Conservation (phyloP, 805 yeast genomes). For the Starmera amethionina region DNA sequence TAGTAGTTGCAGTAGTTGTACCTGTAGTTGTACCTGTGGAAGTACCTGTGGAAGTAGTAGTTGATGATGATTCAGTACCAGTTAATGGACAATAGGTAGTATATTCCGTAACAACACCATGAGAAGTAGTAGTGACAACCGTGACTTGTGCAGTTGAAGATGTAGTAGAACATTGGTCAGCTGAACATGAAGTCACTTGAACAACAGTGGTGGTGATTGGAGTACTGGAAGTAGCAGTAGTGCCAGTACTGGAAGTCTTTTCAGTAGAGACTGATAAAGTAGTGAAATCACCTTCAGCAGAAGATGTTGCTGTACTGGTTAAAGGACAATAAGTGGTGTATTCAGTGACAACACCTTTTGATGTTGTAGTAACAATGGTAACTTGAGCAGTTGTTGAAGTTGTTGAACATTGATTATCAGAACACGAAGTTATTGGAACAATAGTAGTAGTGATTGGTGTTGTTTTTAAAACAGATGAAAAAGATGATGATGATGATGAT, state of each 20-base stretch:
- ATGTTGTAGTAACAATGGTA: slow-evolving; percentile 21
- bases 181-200: slow-evolving; percentile 25
- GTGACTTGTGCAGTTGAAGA: slow-evolving; percentile 24
- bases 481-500: no score
- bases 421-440: slow-evolving; percentile 23
- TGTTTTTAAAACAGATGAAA: background rate
- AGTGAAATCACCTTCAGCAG: background rate
- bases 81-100: slow-evolving; percentile 4
- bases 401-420: slow-evolving; percentile 19
- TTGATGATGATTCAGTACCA: background rate
- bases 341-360: slow-evolving; percentile 21
- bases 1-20: background rate
- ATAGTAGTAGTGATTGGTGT: slow-evolving; percentile 11
- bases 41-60: background rate
- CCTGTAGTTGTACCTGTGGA: background rate
- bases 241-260: background rate
- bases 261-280: background rate
- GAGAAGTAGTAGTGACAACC: slow-evolving; percentile 19
- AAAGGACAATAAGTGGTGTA: slow-evolving; percentile 34
- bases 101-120: background rate
- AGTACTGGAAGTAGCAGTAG: background rate
- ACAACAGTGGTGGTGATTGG: slow-evolving; percentile 19
- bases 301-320: slow-evolving; percentile 6
- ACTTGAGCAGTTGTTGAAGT: slow-evolving; percentile 14
- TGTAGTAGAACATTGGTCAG: slow-evolving; percentile 22